Conservation (phyloP, 805 yeast species). For the Pichia rugopelliculosa region DNA sequence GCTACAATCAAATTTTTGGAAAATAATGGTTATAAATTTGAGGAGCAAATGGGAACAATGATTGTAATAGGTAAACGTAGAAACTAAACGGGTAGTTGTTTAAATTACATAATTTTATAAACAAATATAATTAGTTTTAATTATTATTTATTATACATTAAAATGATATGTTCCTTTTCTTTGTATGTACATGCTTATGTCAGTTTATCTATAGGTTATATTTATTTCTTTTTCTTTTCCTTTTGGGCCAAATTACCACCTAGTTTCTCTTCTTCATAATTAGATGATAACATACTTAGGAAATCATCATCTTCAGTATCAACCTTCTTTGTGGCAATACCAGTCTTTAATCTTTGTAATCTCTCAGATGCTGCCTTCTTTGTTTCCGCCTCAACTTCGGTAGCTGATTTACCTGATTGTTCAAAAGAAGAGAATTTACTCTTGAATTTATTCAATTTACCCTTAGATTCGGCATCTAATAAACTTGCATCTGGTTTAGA, state of each 20-base stretch:
- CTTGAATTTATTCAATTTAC: conserved; percentile 69
- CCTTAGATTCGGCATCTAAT: conserved; percentile 76
- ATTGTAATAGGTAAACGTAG: conserved; percentile 35
- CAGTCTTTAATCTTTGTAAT: conserved; percentile 24
- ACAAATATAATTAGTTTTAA: neutral
- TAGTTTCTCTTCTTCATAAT: conserved; percentile 29
- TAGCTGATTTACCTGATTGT: conserved; percentile 28
- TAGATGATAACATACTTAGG: conserved; percentile 49
- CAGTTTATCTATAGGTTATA: conserved; percentile 3
- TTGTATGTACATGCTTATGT: neutral
- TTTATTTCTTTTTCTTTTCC: conserved; percentile 22
- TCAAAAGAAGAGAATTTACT: conserved; percentile 52
- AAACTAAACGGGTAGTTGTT: neutral
- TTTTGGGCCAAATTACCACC: conserved; percentile 31
- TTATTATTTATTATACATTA: neutral
- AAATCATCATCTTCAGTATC: conserved; percentile 31
- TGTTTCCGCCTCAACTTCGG: conserved; percentile 20
- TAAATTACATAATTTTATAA: neutral
- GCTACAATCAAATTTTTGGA: conserved; percentile 36
- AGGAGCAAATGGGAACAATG: conserved; percentile 40
- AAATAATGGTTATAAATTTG: conserved; percentile 33
- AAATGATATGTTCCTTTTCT: neutral
- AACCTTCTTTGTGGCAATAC: conserved; percentile 20
- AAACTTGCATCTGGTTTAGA: conserved; percentile 68
- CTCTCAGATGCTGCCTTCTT: conserved; percentile 25